Percentiles rank a stretch among this genome's conserved stretches.
These are phyloP conservation scores for Naganishia sp. DNA, from an alignment of 1,284 basidiomycete genomes.

Conservation along the genomic window DNA sequence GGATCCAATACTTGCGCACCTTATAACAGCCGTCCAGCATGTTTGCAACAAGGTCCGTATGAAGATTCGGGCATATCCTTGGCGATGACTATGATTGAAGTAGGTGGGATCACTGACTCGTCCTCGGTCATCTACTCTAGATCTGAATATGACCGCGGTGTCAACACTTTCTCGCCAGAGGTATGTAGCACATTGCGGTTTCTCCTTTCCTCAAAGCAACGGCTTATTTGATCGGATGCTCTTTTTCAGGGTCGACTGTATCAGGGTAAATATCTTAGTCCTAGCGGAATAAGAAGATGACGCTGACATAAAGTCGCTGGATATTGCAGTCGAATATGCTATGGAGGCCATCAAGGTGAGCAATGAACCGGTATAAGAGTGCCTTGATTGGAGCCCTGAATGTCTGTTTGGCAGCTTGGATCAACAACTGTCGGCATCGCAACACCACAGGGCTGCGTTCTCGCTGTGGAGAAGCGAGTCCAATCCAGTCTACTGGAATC, in stretches of 20 bases:
- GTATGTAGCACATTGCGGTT: constrained; percentile 49
- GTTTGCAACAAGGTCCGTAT: too few species aligned
- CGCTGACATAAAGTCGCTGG: constrained; percentile 31
- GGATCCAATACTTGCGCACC: too few species aligned
- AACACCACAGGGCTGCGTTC: constrained; percentile 83
- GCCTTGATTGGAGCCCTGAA: constrained; percentile 28
- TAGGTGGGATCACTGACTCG: too few species aligned
- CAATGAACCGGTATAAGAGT: neutral
- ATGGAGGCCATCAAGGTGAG: constrained; percentile 95
- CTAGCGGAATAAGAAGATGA: too few species aligned
- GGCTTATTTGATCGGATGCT: constrained; percentile 31
- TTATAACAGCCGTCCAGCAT: too few species aligned
- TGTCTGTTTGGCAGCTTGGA: constrained; percentile 68
- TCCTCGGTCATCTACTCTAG: constrained; percentile 33
- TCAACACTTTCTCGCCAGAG: constrained; percentile 98
- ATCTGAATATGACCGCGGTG: constrained; percentile 75
- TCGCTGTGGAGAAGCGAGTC: constrained; percentile 97
- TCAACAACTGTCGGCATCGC: constrained; percentile 95
- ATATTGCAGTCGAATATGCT: constrained; percentile 85
- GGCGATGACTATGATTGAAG: too few species aligned
- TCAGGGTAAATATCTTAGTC: constrained; percentile 50
- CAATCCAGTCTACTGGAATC: constrained; percentile 95
- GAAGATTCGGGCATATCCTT: too few species aligned
- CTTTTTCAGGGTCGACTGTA: constrained; percentile 54
- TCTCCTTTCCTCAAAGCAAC: neutral